A percentile compares a stretch with the other conserved stretches of the same genome.
Conservation (phyloP, 2,329 filamentous ascomycete genomes). For the Dactylonectria macrodidyma region DNA sequence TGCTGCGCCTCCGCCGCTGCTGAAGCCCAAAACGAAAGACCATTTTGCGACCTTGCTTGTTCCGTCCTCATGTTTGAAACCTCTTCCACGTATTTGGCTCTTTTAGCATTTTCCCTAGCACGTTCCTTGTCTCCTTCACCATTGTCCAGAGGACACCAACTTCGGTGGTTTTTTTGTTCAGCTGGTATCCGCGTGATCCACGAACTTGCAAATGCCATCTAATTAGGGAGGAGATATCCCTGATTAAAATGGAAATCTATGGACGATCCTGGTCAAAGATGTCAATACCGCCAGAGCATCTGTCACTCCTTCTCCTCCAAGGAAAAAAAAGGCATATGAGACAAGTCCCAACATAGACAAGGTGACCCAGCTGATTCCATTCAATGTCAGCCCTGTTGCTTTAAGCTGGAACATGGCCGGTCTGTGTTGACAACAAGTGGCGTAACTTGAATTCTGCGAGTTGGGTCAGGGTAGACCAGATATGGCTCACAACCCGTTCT, state of each 20-base stretch:
- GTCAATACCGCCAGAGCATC: neutral
- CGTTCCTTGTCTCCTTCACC: no score
- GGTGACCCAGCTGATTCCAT: neutral
- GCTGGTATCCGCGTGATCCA: constrained; percentile 46
- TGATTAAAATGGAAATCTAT: neutral
- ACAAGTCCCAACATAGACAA: neutral
- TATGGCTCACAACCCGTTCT: no score
- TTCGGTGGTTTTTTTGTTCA: constrained; percentile 40
- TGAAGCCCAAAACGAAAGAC: neutral
- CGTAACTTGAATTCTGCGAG: no score
- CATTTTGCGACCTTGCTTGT: neutral
- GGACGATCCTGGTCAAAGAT: neutral
- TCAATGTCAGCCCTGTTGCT: neutral
- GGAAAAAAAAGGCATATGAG: neutral
- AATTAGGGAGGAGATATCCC: constrained; percentile 32
- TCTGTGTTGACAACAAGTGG: constrained; percentile 5
- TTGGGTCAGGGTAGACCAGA: no score
- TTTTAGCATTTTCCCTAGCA: no score
- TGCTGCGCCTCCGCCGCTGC: neutral
- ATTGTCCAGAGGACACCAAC: no score
- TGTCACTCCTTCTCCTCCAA: neutral
- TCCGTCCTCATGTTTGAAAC: no score
- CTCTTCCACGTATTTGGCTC: neutral
- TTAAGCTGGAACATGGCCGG: neutral
- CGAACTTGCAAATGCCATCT: constrained; percentile 33